A percentile compares a stretch with the other conserved stretches of the same genome.
Evolutionary conservation across 2,329 filamentous ascomycete species (phyloP).

Genomic region (Monosporascus sp.): DNA sequence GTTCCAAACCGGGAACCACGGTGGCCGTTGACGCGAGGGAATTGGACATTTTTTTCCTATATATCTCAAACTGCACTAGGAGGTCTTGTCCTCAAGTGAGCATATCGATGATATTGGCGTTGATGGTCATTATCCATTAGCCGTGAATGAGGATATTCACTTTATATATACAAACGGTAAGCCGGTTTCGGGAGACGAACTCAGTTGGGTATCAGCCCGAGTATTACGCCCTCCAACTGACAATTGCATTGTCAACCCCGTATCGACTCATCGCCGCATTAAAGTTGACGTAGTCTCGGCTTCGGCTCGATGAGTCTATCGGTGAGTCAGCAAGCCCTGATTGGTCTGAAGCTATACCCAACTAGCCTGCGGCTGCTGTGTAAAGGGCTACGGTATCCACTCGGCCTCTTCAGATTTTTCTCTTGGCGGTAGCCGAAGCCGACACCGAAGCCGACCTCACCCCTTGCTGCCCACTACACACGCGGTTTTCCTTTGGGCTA

Average conservation of each 20-base stretch:
- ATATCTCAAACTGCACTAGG: neutral
- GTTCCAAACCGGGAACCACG: neutral
- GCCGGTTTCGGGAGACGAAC: neutral
- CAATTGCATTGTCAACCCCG: neutral
- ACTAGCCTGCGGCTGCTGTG: neutral
- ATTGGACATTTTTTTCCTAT: neutral
- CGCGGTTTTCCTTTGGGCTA: neutral
- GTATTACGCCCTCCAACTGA: neutral
- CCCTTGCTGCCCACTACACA: neutral
- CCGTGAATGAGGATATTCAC: too few relatives aligned
- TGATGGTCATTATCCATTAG: neutral
- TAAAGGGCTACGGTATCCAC: neutral
- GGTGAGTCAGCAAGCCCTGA: neutral
- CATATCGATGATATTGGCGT: constrained; percentile 1
- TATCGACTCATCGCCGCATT: neutral
- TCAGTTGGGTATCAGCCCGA: neutral
- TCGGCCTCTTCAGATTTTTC: neutral
- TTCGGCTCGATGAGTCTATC: neutral
- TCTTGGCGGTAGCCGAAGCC: constrained; percentile 19
- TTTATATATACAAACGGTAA: neutral
- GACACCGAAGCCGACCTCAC: constrained; percentile 21
- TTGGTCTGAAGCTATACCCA: neutral
- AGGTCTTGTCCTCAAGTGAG: neutral
- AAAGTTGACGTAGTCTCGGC: neutral
- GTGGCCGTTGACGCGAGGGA: neutral